Evolutionary conservation across 257 asterid species (phyloP).

Genomic region (Buddleja alternifolia): DNA sequence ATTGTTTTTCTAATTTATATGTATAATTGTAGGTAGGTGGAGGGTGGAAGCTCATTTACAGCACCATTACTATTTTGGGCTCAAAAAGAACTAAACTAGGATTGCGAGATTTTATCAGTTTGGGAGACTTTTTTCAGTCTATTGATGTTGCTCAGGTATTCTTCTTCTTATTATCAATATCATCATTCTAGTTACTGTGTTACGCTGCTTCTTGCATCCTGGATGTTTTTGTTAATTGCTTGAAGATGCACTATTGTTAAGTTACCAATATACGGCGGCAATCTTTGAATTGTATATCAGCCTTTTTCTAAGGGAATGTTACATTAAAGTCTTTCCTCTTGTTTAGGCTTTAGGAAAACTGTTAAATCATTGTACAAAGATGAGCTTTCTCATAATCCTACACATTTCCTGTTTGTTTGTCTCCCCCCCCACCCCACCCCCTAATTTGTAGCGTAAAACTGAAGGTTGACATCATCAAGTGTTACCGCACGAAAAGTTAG

Average conservation of each 20-base stretch:
- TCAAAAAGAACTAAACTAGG: conserved; percentile 90
- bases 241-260: too few species aligned
- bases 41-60: conserved; percentile 83
- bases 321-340: too few species aligned
- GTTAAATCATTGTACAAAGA: not conserved
- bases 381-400: not conserved
- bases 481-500: not conserved
- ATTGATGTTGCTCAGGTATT: conserved; percentile 72
- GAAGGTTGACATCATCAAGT: too few species aligned
- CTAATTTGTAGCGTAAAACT: too few species aligned
- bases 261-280: too few species aligned
- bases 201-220: not conserved
- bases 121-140: conserved; percentile 73
- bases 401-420: not conserved
- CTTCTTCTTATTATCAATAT: not conserved
- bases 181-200: not conserved
- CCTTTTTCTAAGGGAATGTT: too few species aligned
- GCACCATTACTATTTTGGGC: conserved; percentile 82
- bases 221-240: not conserved
- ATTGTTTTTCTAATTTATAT: not conserved
- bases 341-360: too few species aligned
- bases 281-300: not conserved
- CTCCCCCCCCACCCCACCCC: too few species aligned
- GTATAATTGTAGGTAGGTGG: conserved; percentile 62
- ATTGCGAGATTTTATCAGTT: conserved; percentile 75